A percentile compares a stretch with the other conserved stretches of the same genome.
Evolutionary conservation across 345 rosid genomes (phyloP).

Genomic region (Excoecaria agallocha): DNA sequence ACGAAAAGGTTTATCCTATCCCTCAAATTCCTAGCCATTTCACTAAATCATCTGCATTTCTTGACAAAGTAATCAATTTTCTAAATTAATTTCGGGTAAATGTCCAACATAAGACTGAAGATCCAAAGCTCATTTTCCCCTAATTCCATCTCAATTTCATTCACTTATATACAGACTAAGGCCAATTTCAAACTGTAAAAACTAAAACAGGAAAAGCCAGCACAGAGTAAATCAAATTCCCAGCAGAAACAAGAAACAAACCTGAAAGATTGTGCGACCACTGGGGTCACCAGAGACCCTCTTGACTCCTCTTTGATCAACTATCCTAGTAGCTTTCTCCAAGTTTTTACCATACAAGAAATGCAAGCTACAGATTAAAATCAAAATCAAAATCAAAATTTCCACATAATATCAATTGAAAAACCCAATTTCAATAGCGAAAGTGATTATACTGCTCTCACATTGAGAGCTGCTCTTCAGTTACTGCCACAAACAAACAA

Average conservation of each 20-base stretch:
- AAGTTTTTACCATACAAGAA: conserved; percentile 87
- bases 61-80: background rate
- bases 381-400: background rate
- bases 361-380: conserved; percentile 50
- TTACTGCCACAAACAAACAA: conserved; percentile 39
- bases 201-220: background rate
- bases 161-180: background rate
- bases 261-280: conserved; percentile 73
- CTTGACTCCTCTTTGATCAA: conserved; percentile 76
- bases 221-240: background rate
- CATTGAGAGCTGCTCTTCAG: conserved; percentile 76
- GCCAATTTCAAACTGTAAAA: background rate
- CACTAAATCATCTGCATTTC: background rate
- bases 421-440: background rate
- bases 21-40: background rate
- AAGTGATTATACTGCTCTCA: conserved; percentile 26
- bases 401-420: background rate
- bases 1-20: background rate
- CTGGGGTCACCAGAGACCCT: conserved; percentile 69
- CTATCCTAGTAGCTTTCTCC: conserved; percentile 72
- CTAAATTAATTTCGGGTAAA: background rate
- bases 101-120: background rate
- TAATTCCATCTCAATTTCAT: background rate
- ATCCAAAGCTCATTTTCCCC: background rate
- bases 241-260: conserved; percentile 5